Conservation (phyloP, 495 filamentous ascomycete genomes). For the Penicillium parvum region DNA sequence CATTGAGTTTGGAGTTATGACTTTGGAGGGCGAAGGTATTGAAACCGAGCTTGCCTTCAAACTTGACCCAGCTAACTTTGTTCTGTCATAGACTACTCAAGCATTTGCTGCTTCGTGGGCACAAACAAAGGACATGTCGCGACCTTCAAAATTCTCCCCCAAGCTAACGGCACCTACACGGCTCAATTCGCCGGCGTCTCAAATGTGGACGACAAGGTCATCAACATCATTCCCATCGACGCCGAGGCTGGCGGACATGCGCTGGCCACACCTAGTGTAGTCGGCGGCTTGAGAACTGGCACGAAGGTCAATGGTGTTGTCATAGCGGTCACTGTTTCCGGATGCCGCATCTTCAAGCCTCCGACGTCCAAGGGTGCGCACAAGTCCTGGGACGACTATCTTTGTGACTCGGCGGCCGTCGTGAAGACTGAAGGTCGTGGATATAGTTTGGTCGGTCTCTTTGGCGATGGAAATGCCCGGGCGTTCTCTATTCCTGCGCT, state of each 20-base stretch:
- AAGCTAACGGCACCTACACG: conserved; percentile 62
- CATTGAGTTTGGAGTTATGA: conserved; percentile 91
- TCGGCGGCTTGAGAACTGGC: conserved; percentile 69
- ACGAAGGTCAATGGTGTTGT: conserved; percentile 66
- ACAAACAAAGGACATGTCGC: conserved; percentile 77
- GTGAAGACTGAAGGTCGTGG: conserved; percentile 67
- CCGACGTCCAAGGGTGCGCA: conserved; percentile 79
- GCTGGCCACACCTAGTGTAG: conserved; percentile 64
- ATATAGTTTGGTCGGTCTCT: conserved; percentile 75
- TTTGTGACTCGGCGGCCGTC: conserved; percentile 74
- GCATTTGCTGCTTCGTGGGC: conserved; percentile 86
- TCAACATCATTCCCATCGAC: conserved; percentile 73
- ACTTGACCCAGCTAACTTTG: background rate
- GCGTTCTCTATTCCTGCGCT: conserved; percentile 82
- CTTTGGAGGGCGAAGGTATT: conserved; percentile 78
- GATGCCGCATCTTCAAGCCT: conserved; percentile 81
- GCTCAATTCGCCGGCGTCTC: conserved; percentile 65
- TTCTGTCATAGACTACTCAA: conserved; percentile 65
- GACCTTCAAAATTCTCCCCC: conserved; percentile 86
- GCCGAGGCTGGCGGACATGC: conserved; percentile 72
- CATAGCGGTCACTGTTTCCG: conserved; percentile 64
- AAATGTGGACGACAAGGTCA: conserved; percentile 63
- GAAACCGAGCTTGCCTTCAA: too few relatives aligned
- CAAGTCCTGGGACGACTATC: conserved; percentile 76
- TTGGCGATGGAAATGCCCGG: conserved; percentile 70